Conservation (phyloP, 2,329 filamentous ascomycete species). For the Parastagonospora nodorum region DNA sequence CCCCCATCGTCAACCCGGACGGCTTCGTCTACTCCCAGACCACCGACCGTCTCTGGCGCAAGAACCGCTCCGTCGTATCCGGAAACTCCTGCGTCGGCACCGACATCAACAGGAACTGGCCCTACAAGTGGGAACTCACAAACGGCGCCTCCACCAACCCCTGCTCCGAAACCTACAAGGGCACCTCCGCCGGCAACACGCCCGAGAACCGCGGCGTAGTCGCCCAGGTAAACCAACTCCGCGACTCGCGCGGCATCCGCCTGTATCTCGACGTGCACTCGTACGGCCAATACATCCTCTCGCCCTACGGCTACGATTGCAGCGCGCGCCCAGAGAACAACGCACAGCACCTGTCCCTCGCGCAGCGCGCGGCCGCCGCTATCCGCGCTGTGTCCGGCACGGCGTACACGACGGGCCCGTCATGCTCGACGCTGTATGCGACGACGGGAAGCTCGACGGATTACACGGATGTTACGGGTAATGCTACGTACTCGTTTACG, state of each 20-base stretch:
- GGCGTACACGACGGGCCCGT: conserved; percentile 51
- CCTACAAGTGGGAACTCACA: conserved; percentile 42
- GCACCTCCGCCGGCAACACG: conserved; percentile 36
- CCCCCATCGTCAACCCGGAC: conserved; percentile 25
- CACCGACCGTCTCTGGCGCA: conserved; percentile 48
- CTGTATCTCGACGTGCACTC: conserved; percentile 69
- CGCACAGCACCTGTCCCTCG: conserved; percentile 56
- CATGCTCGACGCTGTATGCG: conserved; percentile 66
- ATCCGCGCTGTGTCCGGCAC: conserved; percentile 61
- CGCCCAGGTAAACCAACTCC: conserved; percentile 48
- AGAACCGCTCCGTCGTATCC: conserved; percentile 44
- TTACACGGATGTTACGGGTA: conserved; percentile 50
- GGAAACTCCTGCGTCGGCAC: conserved; percentile 40
- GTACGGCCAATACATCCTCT: conserved; percentile 52
- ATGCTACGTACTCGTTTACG: conserved; percentile 53
- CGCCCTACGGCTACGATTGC: conserved; percentile 65
- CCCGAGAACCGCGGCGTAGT: conserved; percentile 49
- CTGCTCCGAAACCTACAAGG: conserved; percentile 46
- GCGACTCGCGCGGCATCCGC: conserved; percentile 55
- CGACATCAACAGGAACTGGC: conserved; percentile 49
- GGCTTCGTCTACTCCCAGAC: conserved; percentile 48
- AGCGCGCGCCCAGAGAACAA: conserved; percentile 53
- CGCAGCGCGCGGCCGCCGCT: conserved; percentile 54
- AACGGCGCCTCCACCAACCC: conserved; percentile 44
- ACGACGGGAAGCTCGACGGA: conserved; percentile 54